Evolutionary conservation across 768 basidiomycete species (phyloP), one percentile per base, ranked within the genome.

Genomic region (Xerocomus brunneocitrinus): DNA sequence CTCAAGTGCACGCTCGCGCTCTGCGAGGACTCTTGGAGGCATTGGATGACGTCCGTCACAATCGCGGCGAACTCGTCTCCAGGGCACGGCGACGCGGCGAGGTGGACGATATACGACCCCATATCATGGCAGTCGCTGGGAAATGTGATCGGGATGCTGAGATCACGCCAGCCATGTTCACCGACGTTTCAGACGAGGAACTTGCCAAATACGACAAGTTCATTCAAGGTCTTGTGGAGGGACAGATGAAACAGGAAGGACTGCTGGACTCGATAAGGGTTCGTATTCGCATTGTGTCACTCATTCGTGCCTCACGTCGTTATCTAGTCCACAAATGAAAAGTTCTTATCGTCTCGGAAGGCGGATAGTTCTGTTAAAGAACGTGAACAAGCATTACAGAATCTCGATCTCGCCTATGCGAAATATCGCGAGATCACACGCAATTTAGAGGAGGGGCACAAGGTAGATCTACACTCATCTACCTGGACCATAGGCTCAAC

Each of bases 381-480:
- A 44, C 80, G 97, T 14, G 92, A 95, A 70, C 74, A 79, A 54
- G 89, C 85, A 0, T 70, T 98, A 27, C 91, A 91, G 64, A 81
- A 83, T 12, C 81, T 95, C 40, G 91, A 95, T 58, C 68, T 86
- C 10, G 90, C 94, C 0, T 89, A 89, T 69, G 85, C 85, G 71
- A 92, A 91, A 63, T 97, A 93, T 68, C 76, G 79, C 50, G 95
- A 98, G 66, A 88, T 97, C 13, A 77, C 75, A 2, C 79, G 81
- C 47, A 94, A 98, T 69, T 73, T 97, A 6, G 85, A 89, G 38
- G 95, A 98, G 65, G 95, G 95, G 5, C 77, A 89, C 61, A 87
- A 91, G 74, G 92, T 87, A 59, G 13, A 57, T 27, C 32, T 31
- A 25, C 27, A 3, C 39, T 6, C 10, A 24, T 41, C 14, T 35